phyloP scores from a whole-genome alignment of 2,329 filamentous ascomycete genomes.

The Neodidymelliopsis sp. region DNA sequence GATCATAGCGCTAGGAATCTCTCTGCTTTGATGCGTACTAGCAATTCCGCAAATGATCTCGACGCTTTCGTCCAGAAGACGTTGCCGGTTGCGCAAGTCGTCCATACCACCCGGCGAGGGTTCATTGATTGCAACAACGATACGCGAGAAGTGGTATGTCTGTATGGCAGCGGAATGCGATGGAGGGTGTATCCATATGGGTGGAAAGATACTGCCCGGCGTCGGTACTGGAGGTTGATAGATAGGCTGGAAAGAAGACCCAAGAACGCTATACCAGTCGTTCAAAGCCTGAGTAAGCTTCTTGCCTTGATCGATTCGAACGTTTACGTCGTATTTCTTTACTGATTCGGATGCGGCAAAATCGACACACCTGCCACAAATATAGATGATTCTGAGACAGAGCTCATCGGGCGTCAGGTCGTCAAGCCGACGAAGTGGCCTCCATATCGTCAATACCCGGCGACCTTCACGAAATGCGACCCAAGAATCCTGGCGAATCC shows the following conservation, averaged over 20 bases:
- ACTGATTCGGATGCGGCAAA: conserved; percentile 61
- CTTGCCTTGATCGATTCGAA: conserved; percentile 57
- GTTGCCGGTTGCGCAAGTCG: conserved; percentile 56
- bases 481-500: conserved; percentile 72
- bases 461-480: conserved; percentile 67
- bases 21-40: conserved; percentile 46
- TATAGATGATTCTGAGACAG: conserved; percentile 61
- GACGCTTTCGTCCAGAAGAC: conserved; percentile 56
- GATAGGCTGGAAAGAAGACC: conserved; percentile 55
- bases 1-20: conserved; percentile 38
- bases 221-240: conserved; percentile 36
- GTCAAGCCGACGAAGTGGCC: conserved; percentile 58
- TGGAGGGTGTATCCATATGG: conserved; percentile 42
- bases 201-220: conserved; percentile 24
- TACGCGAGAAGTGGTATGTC: conserved; percentile 60
- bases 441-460: conserved; percentile 66
- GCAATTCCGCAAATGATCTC: conserved; percentile 61
- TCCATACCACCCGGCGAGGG: conserved; percentile 59
- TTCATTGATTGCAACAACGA: conserved; percentile 62
- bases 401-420: conserved; percentile 63
- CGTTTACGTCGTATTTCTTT: conserved; percentile 52
- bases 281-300: conserved; percentile 58
- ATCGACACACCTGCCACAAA: conserved; percentile 65
- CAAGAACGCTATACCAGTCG: conserved; percentile 59
- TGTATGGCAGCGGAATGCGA: conserved; percentile 57